phyloP scores from a whole-genome alignment of 495 filamentous ascomycete species.

The Articulospora tetracladia region DNA sequence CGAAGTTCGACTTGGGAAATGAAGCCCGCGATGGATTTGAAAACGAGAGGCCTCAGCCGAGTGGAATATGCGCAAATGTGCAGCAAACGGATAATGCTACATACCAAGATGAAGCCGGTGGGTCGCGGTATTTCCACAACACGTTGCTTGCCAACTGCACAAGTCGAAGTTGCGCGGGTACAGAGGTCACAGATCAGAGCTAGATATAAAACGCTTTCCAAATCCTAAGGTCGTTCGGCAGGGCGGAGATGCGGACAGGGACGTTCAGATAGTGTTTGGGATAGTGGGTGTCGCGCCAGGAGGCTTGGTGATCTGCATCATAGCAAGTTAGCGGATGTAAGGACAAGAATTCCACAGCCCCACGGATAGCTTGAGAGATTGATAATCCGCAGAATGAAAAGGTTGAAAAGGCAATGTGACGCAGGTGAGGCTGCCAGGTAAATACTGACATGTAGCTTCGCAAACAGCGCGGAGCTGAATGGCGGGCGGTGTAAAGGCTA shows the following conservation, averaged over 20 bases:
- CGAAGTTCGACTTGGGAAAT: not conserved
- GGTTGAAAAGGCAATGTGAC: not conserved
- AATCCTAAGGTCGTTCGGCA: not conserved
- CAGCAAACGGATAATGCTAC: not conserved
- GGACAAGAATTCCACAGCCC: not conserved
- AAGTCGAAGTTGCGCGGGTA: not conserved
- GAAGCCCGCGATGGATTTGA: not conserved
- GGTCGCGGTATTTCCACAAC: not conserved
- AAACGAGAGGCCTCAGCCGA: not conserved
- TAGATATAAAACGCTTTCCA: not conserved
- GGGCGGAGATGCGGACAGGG: not conserved
- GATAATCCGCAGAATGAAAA: not conserved
- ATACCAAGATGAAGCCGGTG: not conserved
- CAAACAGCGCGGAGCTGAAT: not conserved
- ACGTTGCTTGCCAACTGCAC: not conserved
- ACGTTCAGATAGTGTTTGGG: not conserved
- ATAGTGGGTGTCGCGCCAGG: not conserved
- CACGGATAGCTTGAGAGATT: not conserved
- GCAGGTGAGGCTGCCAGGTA: not conserved
- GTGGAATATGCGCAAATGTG: not conserved
- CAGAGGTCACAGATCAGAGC: not conserved
- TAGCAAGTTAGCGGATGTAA: not conserved
- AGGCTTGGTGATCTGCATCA: not conserved
- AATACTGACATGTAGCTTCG: not conserved
- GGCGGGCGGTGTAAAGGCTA: constrained; percentile 15